A percentile compares a stretch with the other conserved stretches of the same genome.
phyloP scores from a whole-genome alignment of 257 asterid genomes.

The Ligustrum vulgare region DNA sequence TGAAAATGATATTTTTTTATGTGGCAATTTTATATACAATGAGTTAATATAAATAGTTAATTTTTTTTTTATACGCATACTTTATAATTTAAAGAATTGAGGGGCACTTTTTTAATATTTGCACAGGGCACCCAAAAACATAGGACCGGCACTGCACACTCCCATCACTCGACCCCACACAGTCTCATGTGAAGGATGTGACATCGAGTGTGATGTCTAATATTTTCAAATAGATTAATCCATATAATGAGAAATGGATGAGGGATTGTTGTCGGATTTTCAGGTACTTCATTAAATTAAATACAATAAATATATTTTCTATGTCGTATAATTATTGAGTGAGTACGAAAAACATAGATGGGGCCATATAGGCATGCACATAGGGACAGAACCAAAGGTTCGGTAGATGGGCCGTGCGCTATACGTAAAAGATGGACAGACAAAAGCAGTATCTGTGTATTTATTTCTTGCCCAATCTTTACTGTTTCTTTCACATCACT shows the following conservation, averaged over 20 bases:
- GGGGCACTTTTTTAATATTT: too few species aligned
- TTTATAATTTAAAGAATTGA: too few species aligned
- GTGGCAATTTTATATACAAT: too few species aligned
- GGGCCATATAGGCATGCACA: neutral
- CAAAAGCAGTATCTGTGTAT: neutral
- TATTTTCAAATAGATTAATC: too few species aligned
- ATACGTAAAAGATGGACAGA: slow-evolving; percentile 16
- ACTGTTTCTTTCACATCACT: slow-evolving; percentile 4
- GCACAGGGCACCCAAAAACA: too few species aligned
- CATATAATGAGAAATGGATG: neutral
- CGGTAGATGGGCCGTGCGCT: slow-evolving; percentile 23
- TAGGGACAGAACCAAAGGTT: slow-evolving; percentile 11
- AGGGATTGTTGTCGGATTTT: neutral
- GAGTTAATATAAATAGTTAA: too few species aligned
- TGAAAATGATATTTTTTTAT: too few species aligned
- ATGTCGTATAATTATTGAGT: neutral
- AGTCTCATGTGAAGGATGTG: too few species aligned
- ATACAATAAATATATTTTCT: neutral
- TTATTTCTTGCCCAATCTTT: slow-evolving; percentile 10
- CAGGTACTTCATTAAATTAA: neutral
- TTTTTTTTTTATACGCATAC: too few species aligned
- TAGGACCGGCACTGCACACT: too few species aligned
- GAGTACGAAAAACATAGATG: neutral
- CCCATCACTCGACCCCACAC: too few species aligned
- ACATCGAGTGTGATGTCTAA: too few species aligned